These are phyloP conservation scores for Boletus coccyginus DNA, from an alignment of 768 basidiomycete genomes.

Conservation along the genomic window DNA sequence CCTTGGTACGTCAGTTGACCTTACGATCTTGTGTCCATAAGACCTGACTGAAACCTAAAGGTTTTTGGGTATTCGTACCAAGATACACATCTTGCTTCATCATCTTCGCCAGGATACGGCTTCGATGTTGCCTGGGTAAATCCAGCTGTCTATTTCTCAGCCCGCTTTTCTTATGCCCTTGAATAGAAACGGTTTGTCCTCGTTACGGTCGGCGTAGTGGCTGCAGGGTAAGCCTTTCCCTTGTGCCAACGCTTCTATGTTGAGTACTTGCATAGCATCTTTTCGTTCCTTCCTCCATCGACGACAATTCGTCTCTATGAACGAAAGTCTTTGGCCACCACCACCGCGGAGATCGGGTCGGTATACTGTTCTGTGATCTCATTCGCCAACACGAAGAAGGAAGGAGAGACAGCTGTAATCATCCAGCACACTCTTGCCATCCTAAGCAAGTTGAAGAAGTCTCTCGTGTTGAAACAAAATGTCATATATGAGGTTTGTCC, in stretches of 20 bases:
- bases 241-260: background rate
- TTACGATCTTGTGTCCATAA: background rate
- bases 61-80: constrained; percentile 75
- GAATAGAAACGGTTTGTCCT: constrained; percentile 62
- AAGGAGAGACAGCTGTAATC: constrained; percentile 52
- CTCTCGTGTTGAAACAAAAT: constrained; percentile 53
- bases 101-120: constrained; percentile 57
- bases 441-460: constrained; percentile 67
- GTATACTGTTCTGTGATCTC: constrained; percentile 78
- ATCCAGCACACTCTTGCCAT: constrained; percentile 69
- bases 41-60: constrained; percentile 30
- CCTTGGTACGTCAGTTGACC: constrained; percentile 45
- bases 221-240: constrained; percentile 60
- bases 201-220: constrained; percentile 68
- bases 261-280: constrained; percentile 41
- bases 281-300: constrained; percentile 71
- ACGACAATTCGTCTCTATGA: constrained; percentile 75
- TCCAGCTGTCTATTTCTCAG: background rate
- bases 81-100: constrained; percentile 46
- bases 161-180: background rate
- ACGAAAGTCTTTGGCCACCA: constrained; percentile 65
- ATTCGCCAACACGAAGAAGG: constrained; percentile 55
- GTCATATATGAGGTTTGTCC: constrained; percentile 61
- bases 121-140: constrained; percentile 70
- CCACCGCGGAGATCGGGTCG: constrained; percentile 61